Conservation (phyloP, 1,284 basidiomycete genomes). For the Rhodotorula sp. region DNA sequence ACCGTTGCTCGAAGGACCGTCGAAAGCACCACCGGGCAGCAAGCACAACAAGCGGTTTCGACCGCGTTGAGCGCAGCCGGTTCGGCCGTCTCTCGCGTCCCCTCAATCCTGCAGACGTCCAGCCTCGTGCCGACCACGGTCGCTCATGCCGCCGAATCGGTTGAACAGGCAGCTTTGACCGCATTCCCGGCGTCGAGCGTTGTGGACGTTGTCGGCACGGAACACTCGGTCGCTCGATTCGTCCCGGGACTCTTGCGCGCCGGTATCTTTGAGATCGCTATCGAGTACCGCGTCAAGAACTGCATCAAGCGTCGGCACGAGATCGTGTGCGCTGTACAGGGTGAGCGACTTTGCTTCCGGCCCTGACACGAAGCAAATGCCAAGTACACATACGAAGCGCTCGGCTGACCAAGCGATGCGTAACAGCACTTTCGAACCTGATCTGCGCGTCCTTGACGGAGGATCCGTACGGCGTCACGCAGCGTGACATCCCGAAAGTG, state of each 20-base stretch:
- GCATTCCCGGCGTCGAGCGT: conserved; percentile 2
- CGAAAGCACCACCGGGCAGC: background rate
- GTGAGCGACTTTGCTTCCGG: conserved; percentile 12
- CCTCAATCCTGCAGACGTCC: conserved; percentile 37
- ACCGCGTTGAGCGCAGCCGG: conserved; percentile 22
- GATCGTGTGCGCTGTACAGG: conserved; percentile 30
- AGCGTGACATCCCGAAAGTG: conserved; percentile 74
- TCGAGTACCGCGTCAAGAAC: conserved; percentile 16
- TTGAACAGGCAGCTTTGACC: background rate
- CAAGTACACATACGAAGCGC: too few species aligned
- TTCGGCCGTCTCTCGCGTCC: conserved; percentile 30
- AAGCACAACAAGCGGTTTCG: conserved; percentile 22
- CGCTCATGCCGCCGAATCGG: background rate
- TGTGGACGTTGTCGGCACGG: conserved; percentile 19
- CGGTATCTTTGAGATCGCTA: conserved; percentile 15
- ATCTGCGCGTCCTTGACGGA: conserved; percentile 69
- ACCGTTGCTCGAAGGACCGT: background rate
- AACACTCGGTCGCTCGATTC: conserved; percentile 18
- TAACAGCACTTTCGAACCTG: conserved; percentile 65
- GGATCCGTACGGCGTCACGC: conserved; percentile 76
- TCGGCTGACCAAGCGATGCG: background rate
- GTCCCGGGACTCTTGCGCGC: conserved; percentile 17
- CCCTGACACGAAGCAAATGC: background rate
- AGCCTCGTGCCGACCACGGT: background rate
- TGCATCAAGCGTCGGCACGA: conserved; percentile 18